Evolutionary conservation across 2,329 filamentous ascomycete genomes (phyloP), one percentile per base, ranked within the genome.

Genomic region (Fusarium sp.): DNA sequence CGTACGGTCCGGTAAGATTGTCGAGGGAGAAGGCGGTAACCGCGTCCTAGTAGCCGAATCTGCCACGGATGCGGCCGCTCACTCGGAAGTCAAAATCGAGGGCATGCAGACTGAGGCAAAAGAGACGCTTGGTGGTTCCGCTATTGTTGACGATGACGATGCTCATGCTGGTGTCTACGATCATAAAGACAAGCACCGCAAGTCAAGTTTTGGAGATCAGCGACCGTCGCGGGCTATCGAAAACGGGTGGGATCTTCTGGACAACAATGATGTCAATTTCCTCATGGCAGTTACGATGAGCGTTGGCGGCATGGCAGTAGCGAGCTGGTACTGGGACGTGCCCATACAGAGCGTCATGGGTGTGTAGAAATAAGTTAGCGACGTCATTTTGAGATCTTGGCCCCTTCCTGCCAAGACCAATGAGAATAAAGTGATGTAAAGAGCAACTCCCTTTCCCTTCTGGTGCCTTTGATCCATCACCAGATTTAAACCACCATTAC

Each of bases 221-320:
- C 86, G 86, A 76, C 88, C 91, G 68, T 91, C 91, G 57, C 85
- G 92, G 24, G 84, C 90, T 10, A 82, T 91, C 12, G 90, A 93
- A 82, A 92, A 86, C 74, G 94, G 79, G 56, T 86, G 83, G 89
- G 89, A 97, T 79, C 81, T 97, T 69, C 85, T 99, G 64, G 95
- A 97, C 82, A 99, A 99, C 82, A 99, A 99, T 81, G 93, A 93
- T 61, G 95, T 99, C 76, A 99, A 99, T 81, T 90, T 98, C 65
- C 81, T 95, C 63, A 98, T 98, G 95, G 95, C 95, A 0, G 87
- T 90, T 20, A 86, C 86, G 9, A 95, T 97, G 89, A 97, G 93
- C 79, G 73, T 95, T 24, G 89, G 91, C 9, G 93, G 91, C 9
- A 97, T 98, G 90, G 85, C 83, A 1, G 82, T 89, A 38, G 90